Base-by-base conservation (phyloP, 768 basidiomycete species). In the Asterophora lycoperdoides region DNA sequence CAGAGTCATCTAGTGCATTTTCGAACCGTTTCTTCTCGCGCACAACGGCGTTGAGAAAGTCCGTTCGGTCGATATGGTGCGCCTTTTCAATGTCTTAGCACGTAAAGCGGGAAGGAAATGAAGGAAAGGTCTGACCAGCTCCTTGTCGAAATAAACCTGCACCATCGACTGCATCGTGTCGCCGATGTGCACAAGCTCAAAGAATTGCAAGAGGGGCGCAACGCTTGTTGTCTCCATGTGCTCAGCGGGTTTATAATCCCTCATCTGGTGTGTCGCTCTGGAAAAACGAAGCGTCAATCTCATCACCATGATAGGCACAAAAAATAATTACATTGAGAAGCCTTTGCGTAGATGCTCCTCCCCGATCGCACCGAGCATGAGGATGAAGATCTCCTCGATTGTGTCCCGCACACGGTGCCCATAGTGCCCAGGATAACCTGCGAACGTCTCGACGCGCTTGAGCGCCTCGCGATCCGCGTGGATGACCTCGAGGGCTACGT, bases 101-200 rank as follows among this genome's bases (percentile, higher is more conserved):
- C n/a, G 38, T 20, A 47, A 15, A 33, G 39, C 51, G 38, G 37
- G 38, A 18, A 15, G 20, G 13, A 42, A 36, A 3, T 17, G n/a
- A 9, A 36, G n/a, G 14, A 38, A 51, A 7, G 63, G 84, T 9
- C 30, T 32, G 52, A 89, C 91, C 68, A 98, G 70, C 59, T 96
- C 95, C 60, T 94, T 94, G 62, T 98, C 96, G 61, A 95, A 99
- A 65, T 94, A 99, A 1, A 97, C 96, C 57, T 99, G 93, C 5
- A 96, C 83, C 83, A 98, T 97, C 14, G 86, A 91, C 67, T 95
- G 92, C 37, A 98, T 97, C 13, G 91, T 99, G 62, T 99, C 95
- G 1, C 93, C 96, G 13, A 98, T 74, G 68, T 98, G 96, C 0
- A 95, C 95, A 18, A 98, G 74, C 71, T 98, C 95, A 56, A 99